Conservation (phyloP, 768 basidiomycete species). For the Phanerodontia chrysosporium region DNA sequence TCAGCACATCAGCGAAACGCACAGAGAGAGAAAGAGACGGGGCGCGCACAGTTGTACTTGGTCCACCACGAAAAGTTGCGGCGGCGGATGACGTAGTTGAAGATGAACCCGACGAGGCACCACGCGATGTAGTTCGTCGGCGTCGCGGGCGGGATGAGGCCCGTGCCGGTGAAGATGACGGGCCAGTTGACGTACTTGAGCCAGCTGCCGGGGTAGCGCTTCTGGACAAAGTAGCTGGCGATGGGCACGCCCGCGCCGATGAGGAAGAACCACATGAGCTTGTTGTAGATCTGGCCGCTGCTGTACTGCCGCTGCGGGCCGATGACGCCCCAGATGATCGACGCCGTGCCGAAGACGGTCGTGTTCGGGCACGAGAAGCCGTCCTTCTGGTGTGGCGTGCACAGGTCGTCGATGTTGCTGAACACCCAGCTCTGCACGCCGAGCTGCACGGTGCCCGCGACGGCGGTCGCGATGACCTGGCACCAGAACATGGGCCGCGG, state of each 20-base stretch:
- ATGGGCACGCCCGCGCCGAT: conserved; percentile 38
- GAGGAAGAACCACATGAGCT: conserved; percentile 40
- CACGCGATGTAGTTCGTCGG: conserved; percentile 38
- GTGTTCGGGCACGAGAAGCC: conserved; percentile 71
- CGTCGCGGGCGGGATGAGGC: conserved; percentile 38
- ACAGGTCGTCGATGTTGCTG: conserved; percentile 59
- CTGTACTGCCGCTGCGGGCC: conserved; percentile 35
- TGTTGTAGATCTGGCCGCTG: conserved; percentile 33
- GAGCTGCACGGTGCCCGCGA: conserved; percentile 66
- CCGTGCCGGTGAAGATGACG: conserved; percentile 37
- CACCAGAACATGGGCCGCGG: conserved; percentile 34
- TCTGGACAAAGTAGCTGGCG: conserved; percentile 39
- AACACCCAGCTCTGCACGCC: conserved; percentile 65
- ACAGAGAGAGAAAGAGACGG: background rate
- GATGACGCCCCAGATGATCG: conserved; percentile 43
- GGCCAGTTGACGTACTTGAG: conserved; percentile 36
- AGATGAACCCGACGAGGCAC: conserved; percentile 33
- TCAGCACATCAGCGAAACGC: background rate
- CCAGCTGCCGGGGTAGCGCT: conserved; percentile 59
- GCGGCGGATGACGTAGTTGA: conserved; percentile 35
- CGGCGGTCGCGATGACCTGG: conserved; percentile 54
- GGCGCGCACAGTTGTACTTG: conserved; percentile 33
- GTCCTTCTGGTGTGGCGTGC: conserved; percentile 46
- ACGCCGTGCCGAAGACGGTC: conserved; percentile 52
- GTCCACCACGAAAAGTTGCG: conserved; percentile 36